A percentile compares a stretch with the other conserved stretches of the same genome.
These are phyloP conservation scores for Cytospora chrysosperma DNA, from an alignment of 2,329 filamentous ascomycete genomes.

Conservation along the genomic window DNA sequence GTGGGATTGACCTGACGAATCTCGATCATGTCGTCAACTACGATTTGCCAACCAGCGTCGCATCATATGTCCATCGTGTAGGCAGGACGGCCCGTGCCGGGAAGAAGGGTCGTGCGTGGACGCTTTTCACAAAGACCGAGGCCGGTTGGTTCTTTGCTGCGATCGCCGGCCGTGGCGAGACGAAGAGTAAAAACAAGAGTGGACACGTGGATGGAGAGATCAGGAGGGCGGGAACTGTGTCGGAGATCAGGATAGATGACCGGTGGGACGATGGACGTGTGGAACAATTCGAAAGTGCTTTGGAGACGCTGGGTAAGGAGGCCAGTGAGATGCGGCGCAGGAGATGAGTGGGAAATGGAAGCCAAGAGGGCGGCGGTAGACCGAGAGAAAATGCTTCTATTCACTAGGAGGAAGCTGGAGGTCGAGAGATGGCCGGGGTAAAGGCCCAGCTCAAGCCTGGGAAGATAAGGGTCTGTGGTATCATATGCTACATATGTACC, in stretches of 20 bases:
- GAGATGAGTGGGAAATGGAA: background rate
- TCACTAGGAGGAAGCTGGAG: background rate
- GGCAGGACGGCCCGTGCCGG: conserved; percentile 87
- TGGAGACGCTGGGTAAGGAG: conserved; percentile 63
- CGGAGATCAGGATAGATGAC: conserved; percentile 44
- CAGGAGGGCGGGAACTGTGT: conserved; percentile 44
- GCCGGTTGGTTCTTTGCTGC: conserved; percentile 90
- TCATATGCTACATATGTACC: background rate
- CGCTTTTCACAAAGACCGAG: conserved; percentile 77
- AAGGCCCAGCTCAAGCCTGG: background rate
- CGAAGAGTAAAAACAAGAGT: conserved; percentile 44
- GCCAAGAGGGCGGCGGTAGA: background rate
- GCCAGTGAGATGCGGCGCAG: conserved; percentile 41
- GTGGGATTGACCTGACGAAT: conserved; percentile 79
- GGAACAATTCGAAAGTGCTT: conserved; percentile 51
- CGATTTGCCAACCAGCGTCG: conserved; percentile 78
- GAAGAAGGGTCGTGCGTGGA: conserved; percentile 76
- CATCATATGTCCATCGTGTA: conserved; percentile 86
- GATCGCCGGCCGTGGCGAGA: conserved; percentile 60
- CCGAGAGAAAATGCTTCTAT: background rate
- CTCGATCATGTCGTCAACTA: conserved; percentile 91
- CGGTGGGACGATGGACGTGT: conserved; percentile 50
- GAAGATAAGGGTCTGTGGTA: background rate
- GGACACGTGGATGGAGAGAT: conserved; percentile 37
- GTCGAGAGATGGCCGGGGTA: background rate